phyloP scores from a whole-genome alignment of 176 grass and related monocot genomes.

The Tillandsia fasciculata region DNA sequence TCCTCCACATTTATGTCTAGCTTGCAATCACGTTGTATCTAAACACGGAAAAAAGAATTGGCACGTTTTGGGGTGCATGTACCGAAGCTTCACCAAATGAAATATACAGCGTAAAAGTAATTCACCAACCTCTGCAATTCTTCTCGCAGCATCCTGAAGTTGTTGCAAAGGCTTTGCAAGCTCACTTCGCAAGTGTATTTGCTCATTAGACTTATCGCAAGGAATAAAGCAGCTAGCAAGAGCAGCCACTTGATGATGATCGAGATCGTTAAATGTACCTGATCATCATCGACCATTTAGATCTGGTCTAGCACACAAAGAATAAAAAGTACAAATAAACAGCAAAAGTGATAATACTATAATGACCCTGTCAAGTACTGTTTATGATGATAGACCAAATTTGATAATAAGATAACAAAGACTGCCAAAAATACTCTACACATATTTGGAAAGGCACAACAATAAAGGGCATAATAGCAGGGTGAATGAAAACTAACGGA shows the following conservation, averaged over 20 bases:
- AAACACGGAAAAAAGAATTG: slow-evolving; percentile 24
- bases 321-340: slow-evolving; percentile 4
- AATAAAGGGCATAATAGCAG: background rate
- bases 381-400: no score
- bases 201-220: slow-evolving; percentile 95
- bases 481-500: slow-evolving; percentile 13
- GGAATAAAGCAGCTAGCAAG: slow-evolving; percentile 88
- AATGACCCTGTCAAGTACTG: no score
- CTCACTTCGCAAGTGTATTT: slow-evolving; percentile 89
- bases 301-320: background rate
- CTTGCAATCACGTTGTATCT: slow-evolving; percentile 99
- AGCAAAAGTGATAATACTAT: background rate
- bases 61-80: background rate
- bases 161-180: slow-evolving; percentile 79
- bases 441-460: background rate
- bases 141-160: slow-evolving; percentile 95
- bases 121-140: slow-evolving; percentile 79
- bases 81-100: slow-evolving; percentile 10
- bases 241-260: slow-evolving; percentile 90
- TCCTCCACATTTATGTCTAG: slow-evolving; percentile 92
- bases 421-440: no score
- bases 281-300: slow-evolving; percentile 8
- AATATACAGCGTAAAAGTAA: slow-evolving; percentile 16
- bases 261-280: slow-evolving; percentile 98
- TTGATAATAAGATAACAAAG: no score